Conservation (phyloP, 345 rosid genomes). For the Hirschfeldia incana region DNA sequence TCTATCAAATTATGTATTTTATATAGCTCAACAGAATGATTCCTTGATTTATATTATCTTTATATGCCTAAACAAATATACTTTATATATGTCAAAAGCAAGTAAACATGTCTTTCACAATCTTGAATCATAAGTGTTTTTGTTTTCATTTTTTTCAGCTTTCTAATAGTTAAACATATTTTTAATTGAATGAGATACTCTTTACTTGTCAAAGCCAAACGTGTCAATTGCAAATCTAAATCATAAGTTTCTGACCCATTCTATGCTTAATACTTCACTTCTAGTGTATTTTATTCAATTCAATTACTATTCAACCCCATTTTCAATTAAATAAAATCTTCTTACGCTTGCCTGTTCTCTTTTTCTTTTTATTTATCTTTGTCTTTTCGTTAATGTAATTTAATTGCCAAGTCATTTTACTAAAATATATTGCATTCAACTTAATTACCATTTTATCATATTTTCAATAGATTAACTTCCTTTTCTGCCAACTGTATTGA, state of each 20-base stretch:
- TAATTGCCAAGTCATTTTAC: neutral
- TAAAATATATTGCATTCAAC: slow-evolving; percentile 4
- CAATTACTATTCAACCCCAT: slow-evolving; percentile 2
- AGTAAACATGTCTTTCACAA: slow-evolving; percentile 5
- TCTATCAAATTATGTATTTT: neutral
- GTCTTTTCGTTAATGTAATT: neutral
- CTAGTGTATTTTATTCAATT: neutral
- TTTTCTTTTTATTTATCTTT: neutral
- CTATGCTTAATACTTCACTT: slow-evolving; percentile 2
- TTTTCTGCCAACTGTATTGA: neutral
- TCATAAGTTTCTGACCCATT: slow-evolving; percentile 3
- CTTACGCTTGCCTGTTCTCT: neutral
- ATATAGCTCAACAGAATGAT: neutral
- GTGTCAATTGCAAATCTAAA: neutral
- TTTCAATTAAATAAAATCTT: slow-evolving; percentile 2
- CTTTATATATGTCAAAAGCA: neutral
- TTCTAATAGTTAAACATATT: neutral
- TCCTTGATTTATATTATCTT: neutral
- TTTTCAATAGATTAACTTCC: slow-evolving; percentile 2
- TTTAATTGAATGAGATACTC: neutral
- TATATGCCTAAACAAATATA: neutral
- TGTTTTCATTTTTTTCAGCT: neutral
- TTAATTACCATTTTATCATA: neutral
- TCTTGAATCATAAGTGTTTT: neutral
- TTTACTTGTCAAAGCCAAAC: neutral